Conservation (phyloP, 495 filamentous ascomycete species). For the Annulohypoxylon maeteangense region DNA sequence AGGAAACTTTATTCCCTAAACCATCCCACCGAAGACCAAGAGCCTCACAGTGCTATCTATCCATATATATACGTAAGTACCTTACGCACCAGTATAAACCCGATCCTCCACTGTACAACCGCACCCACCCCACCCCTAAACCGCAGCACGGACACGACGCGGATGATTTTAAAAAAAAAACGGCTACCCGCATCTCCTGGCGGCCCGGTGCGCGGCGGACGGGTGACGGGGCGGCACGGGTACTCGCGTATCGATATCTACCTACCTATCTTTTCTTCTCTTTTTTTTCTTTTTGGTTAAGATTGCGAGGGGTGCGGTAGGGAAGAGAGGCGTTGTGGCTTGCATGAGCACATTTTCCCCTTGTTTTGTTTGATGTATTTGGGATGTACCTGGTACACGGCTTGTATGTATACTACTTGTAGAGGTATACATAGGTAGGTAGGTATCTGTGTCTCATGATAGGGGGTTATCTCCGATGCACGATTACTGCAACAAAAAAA, state of each 20-base stretch:
- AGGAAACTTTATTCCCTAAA: too few species aligned
- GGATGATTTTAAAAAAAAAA: not conserved
- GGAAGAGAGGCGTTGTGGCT: too few species aligned
- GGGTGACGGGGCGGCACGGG: not conserved
- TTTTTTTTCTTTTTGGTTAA: too few species aligned
- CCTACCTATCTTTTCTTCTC: not conserved
- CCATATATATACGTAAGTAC: not conserved
- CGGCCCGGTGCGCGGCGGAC: not conserved
- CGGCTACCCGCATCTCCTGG: not conserved
- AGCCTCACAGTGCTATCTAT: not conserved
- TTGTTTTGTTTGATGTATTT: too few species aligned
- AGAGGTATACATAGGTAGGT: not conserved
- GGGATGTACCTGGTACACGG: too few species aligned
- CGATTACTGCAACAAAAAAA: too few species aligned
- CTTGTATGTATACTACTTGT: too few species aligned
- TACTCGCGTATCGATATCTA: constrained; percentile 3
- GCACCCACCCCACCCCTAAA: not conserved
- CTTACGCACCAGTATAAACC: not conserved
- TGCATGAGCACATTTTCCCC: too few species aligned
- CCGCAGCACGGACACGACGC: not conserved
- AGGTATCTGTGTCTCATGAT: too few species aligned
- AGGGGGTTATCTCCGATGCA: too few species aligned
- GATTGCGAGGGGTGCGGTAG: too few species aligned
- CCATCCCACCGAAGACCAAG: not conserved
- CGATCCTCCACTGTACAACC: not conserved